phyloP scores from a whole-genome alignment of 2,329 filamentous ascomycete genomes.

The Taxawa tesnikishii region DNA sequence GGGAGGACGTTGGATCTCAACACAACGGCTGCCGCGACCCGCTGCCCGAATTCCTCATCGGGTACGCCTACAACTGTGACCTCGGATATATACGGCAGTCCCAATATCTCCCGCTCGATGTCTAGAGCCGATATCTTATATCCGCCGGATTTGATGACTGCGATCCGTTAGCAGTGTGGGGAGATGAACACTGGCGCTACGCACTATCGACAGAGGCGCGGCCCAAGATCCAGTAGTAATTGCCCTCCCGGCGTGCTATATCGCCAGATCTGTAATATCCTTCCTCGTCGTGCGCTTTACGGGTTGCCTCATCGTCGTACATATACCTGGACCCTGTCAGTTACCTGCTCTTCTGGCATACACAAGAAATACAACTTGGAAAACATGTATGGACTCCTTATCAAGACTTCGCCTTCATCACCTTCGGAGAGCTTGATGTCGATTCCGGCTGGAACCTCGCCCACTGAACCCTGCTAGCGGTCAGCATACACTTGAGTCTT shows the following conservation, averaged over 20 bases:
- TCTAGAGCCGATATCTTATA: slow-evolving; percentile 45
- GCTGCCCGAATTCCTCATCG: slow-evolving; percentile 42
- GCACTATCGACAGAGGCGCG: slow-evolving; percentile 35
- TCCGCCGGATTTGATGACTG: slow-evolving; percentile 41
- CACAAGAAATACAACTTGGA: slow-evolving; percentile 9
- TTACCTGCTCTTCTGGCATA: background rate
- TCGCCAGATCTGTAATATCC: slow-evolving; percentile 22
- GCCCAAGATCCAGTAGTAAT: slow-evolving; percentile 41
- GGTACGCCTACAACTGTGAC: slow-evolving; percentile 41
- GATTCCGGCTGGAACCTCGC: slow-evolving; percentile 34
- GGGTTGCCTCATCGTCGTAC: slow-evolving; percentile 17
- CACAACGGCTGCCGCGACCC: slow-evolving; percentile 40
- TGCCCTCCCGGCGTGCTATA: slow-evolving; percentile 25
- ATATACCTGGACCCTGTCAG: slow-evolving; percentile 11
- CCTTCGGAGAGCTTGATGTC: slow-evolving; percentile 31
- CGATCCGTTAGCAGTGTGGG: background rate
- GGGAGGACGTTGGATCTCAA: slow-evolving; percentile 15
- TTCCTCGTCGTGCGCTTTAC: slow-evolving; percentile 15
- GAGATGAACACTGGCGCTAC: too few species aligned
- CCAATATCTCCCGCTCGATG: slow-evolving; percentile 41
- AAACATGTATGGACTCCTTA: slow-evolving; percentile 24
- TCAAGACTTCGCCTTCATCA: slow-evolving; percentile 37
- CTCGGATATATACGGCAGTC: slow-evolving; percentile 36
- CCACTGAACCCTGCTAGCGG: slow-evolving; percentile 27
- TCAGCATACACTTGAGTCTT: slow-evolving; percentile 14